A percentile compares a stretch with the other conserved stretches of the same genome.
phyloP scores from a whole-genome alignment of 2,329 filamentous ascomycete species.

The Neonectria hederae region DNA sequence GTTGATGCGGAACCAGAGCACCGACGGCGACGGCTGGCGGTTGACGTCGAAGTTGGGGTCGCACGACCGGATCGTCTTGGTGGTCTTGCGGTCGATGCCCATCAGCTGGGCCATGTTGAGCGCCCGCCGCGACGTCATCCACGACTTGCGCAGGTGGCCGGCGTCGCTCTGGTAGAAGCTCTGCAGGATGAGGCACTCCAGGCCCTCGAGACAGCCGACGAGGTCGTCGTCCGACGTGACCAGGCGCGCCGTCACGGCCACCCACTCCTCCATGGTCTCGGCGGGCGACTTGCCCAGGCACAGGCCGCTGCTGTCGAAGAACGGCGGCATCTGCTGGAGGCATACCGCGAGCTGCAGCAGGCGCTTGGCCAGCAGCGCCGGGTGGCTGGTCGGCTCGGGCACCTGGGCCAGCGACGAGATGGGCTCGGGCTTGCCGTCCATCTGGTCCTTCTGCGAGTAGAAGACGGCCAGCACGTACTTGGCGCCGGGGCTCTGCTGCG shows the following conservation, averaged over 20 bases:
- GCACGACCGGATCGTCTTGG: slow-evolving; percentile 49
- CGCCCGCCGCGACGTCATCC: slow-evolving; percentile 61
- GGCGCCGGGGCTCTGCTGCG: slow-evolving; percentile 37
- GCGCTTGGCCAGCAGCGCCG: slow-evolving; percentile 57
- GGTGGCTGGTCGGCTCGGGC: slow-evolving; percentile 56
- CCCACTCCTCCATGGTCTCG: slow-evolving; percentile 43
- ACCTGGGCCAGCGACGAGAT: slow-evolving; percentile 39
- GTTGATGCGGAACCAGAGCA: slow-evolving; percentile 61
- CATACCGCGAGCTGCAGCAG: slow-evolving; percentile 57
- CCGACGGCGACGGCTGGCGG: slow-evolving; percentile 33
- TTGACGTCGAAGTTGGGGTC: slow-evolving; percentile 48
- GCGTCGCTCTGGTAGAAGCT: slow-evolving; percentile 61
- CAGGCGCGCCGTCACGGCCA: slow-evolving; percentile 46
- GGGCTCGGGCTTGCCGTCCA: slow-evolving; percentile 46
- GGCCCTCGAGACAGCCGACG: slow-evolving; percentile 60
- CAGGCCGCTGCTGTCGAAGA: slow-evolving; percentile 42
- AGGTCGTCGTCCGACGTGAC: slow-evolving; percentile 63
- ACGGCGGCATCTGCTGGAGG: slow-evolving; percentile 56
- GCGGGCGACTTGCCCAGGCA: slow-evolving; percentile 24
- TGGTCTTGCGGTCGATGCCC: slow-evolving; percentile 53
- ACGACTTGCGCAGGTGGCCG: slow-evolving; percentile 64
- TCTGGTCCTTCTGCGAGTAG: slow-evolving; percentile 43
- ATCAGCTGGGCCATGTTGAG: slow-evolving; percentile 62
- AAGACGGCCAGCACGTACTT: slow-evolving; percentile 41
- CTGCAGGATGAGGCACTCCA: slow-evolving; percentile 61